Conservation (phyloP, 139 green algal species). For the Chlamydomonas incerta region DNA sequence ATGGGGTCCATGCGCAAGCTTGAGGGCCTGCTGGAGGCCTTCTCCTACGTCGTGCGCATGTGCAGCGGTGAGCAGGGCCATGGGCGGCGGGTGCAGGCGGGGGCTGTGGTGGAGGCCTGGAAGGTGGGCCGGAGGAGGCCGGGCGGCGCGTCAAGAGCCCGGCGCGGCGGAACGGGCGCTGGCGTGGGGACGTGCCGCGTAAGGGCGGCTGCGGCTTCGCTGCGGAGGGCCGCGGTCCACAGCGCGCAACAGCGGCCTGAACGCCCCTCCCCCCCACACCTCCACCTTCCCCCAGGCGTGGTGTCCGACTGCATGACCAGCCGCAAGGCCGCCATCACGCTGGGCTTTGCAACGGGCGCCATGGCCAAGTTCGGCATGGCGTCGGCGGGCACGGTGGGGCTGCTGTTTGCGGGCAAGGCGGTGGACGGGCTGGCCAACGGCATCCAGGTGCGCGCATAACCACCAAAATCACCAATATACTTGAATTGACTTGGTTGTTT, state of each 20-base stretch:
- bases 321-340: conserved; percentile 69
- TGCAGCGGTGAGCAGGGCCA: conserved; percentile 47
- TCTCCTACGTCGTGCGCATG: conserved; percentile 75
- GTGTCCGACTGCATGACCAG: conserved; percentile 65
- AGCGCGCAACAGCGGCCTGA: no score
- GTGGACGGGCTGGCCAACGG: conserved; percentile 72
- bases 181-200: not conserved
- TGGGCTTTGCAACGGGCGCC: conserved; percentile 67
- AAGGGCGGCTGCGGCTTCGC: not conserved
- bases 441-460: conserved; percentile 69
- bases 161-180: not conserved
- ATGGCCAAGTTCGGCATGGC: conserved; percentile 69
- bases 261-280: not conserved
- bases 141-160: no score
- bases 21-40: conserved; percentile 74
- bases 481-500: no score
- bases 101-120: not conserved
- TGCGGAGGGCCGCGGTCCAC: not conserved
- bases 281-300: conserved; percentile 11
- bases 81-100: no score
- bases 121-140: no score
- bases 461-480: no score
- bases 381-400: no score
- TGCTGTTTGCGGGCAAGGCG: conserved; percentile 67
- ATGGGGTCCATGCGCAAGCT: conserved; percentile 72